Evolutionary conservation across 139 green algal genomes (phyloP), one percentile per base, ranked within the genome.

Genomic region (Microglena sp.): DNA sequence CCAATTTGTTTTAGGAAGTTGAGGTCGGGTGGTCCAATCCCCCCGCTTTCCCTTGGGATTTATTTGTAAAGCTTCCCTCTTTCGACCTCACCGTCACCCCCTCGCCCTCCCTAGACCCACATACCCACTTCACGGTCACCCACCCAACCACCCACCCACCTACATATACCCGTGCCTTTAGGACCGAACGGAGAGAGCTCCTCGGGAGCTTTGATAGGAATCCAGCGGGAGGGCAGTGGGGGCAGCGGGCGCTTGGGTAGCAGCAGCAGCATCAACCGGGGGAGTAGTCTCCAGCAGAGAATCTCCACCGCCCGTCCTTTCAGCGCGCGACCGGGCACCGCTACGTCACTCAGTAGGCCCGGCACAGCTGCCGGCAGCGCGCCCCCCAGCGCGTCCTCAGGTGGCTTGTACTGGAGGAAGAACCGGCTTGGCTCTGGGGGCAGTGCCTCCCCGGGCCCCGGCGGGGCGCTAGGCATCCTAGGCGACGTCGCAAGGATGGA

Each of bases 371-470:
- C 2, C n/a, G 60, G 7, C 6, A 60, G 5, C 54, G 53, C 34
- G 18, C 34, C 35, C 5, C 45, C 62, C 31, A 60, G 53, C 24
- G 24, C 7, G 5, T 21, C 32, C 7, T 32, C 55, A 15, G 44
- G 60, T 2, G 73, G 73, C 0, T 45, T 80, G 58, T 80, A 80
- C 60, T 80, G 73, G 73, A 62, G 45, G 0, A 80, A 80, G 58
- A 69, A 80, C 50, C 68, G 73, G 3, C 34, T 80, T 11, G 22
- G 34, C 29, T 36, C 21, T 31, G 45, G 5, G 0, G 45, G 27
- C 6, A 26, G 6, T 2, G 35, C 7, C 0, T 1, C 24, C 26
- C 8, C 5, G 35, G 31, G 28, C 35, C 28, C 6, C n/a, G 54
- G 54, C 3, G 40, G 40, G 11, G 40, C 8, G 28, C 33, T 21